Conservation (phyloP, 176 grass and related monocot species). For the Puccinellia tenuiflora region DNA sequence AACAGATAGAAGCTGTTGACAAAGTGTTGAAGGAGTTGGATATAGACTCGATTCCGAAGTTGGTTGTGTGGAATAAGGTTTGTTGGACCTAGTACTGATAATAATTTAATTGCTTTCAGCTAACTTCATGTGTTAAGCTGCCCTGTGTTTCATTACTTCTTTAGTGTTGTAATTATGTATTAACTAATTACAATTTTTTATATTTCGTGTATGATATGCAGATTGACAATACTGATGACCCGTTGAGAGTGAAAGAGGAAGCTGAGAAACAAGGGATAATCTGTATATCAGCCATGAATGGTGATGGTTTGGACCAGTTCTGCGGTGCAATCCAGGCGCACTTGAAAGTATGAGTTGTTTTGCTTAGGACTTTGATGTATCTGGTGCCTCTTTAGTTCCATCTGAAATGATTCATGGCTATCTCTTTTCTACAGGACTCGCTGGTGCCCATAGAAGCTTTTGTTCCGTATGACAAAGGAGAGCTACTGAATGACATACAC, state of each 20-base stretch:
- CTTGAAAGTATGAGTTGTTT: constrained; percentile 51
- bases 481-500: constrained; percentile 85
- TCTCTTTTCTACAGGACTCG: constrained; percentile 51
- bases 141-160: neutral
- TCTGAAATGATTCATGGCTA: neutral
- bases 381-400: neutral
- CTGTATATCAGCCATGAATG: constrained; percentile 80
- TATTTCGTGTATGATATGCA: constrained; percentile 11
- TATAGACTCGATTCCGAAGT: constrained; percentile 73
- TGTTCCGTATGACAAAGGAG: constrained; percentile 86
- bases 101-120: neutral
- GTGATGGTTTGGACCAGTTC: constrained; percentile 78
- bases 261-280: constrained; percentile 69
- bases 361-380: neutral
- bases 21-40: constrained; percentile 78
- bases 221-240: constrained; percentile 75
- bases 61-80: constrained; percentile 98
- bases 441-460: constrained; percentile 90
- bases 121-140: neutral
- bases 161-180: neutral
- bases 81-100: neutral
- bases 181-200: neutral
- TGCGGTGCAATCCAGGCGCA: constrained; percentile 71
- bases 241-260: constrained; percentile 61
- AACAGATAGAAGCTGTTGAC: constrained; percentile 91